phyloP scores from a whole-genome alignment of 768 basidiomycete genomes.

The Floccularia luteovirens region DNA sequence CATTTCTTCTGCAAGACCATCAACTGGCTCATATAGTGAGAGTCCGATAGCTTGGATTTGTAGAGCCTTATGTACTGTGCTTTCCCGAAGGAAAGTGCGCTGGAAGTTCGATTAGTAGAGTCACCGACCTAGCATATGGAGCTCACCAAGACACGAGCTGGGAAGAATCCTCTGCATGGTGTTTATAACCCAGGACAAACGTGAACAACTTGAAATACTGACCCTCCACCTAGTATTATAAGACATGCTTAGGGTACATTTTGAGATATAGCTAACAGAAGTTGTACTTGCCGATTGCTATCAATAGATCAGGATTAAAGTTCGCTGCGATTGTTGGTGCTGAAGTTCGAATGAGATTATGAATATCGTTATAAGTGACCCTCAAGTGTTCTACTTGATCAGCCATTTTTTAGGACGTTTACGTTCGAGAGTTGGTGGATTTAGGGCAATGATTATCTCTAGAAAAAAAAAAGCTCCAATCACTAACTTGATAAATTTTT shows the following conservation, averaged over 20 bases:
- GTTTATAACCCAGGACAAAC: constrained; percentile 9
- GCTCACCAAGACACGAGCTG: constrained; percentile 79
- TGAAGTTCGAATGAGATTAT: constrained; percentile 71
- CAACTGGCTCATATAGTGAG: constrained; percentile 88
- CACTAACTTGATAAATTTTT: too few relatives aligned
- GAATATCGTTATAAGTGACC: constrained; percentile 88
- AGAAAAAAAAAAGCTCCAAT: neutral
- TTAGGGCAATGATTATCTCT: neutral
- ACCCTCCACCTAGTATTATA: constrained; percentile 65
- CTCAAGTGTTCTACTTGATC: constrained; percentile 51
- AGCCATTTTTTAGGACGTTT: constrained; percentile 20
- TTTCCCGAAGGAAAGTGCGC: constrained; percentile 81
- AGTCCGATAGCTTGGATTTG: constrained; percentile 96
- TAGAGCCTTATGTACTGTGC: constrained; percentile 65
- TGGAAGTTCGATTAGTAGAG: constrained; percentile 16
- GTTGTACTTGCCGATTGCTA: constrained; percentile 56
- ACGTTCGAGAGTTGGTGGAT: constrained; percentile 3
- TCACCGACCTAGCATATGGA: constrained; percentile 1
- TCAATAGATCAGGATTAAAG: constrained; percentile 83
- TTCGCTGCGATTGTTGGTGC: constrained; percentile 61
- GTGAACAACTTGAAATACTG: constrained; percentile 22
- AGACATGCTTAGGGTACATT: neutral
- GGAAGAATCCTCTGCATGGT: constrained; percentile 78
- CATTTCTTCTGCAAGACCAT: constrained; percentile 63
- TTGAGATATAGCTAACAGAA: neutral